These are phyloP conservation scores for Candida pini DNA, from an alignment of 805 yeast genomes.

Conservation along the genomic window DNA sequence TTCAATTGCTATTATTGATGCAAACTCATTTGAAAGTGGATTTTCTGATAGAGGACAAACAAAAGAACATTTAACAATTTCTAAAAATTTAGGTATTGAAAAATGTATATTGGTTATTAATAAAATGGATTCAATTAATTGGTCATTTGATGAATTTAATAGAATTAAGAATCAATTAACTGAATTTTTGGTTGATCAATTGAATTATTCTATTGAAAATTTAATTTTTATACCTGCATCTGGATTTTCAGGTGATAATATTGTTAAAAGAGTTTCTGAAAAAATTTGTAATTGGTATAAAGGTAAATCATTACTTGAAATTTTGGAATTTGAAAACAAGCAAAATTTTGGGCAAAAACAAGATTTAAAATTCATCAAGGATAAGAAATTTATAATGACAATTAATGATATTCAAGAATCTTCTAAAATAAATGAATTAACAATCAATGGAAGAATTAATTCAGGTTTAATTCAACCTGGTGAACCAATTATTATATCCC, in stretches of 20 bases:
- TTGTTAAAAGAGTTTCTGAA: constrained; percentile 37
- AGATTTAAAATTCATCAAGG: constrained; percentile 11
- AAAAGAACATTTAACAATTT: constrained; percentile 69
- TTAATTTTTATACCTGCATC: constrained; percentile 60
- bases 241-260: constrained; percentile 64
- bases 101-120: constrained; percentile 58
- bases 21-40: constrained; percentile 65
- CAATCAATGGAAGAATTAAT: constrained; percentile 59
- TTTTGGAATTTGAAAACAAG: constrained; percentile 34
- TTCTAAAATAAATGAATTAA: constrained; percentile 40
- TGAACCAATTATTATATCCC: constrained; percentile 54
- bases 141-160: constrained; percentile 49
- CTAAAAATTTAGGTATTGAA: constrained; percentile 61
- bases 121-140: constrained; percentile 60
- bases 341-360: too few relatives aligned
- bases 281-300: constrained; percentile 23
- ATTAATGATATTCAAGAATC: constrained; percentile 57
- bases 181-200: constrained; percentile 46
- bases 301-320: constrained; percentile 44
- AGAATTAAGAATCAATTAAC: constrained; percentile 44
- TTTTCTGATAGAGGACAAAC: constrained; percentile 68
- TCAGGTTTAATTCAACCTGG: constrained; percentile 69
- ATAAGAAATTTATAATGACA: constrained; percentile 48
- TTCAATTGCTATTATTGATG: constrained; percentile 67
- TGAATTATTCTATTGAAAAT: constrained; percentile 39